phyloP scores from a whole-genome alignment of 2,329 filamentous ascomycete genomes.

The Dothideomycetes sp. region DNA sequence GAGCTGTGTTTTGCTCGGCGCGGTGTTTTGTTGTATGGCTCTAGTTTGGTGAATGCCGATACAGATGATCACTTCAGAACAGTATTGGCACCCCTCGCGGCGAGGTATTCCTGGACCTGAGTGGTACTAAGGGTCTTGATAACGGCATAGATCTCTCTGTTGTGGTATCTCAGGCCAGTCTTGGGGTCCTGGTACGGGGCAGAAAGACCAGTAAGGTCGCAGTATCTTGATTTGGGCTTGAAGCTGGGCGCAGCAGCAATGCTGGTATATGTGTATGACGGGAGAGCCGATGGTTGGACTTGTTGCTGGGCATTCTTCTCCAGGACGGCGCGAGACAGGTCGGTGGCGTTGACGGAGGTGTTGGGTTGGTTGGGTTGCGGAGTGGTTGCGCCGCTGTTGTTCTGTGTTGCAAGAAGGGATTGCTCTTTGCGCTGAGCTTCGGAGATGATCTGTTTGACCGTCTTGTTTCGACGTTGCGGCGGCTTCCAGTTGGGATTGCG shows the following conservation, averaged over 20 bases:
- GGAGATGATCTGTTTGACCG: slow-evolving; percentile 89
- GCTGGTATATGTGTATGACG: slow-evolving; percentile 77
- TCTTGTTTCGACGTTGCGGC: slow-evolving; percentile 94
- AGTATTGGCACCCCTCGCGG: slow-evolving; percentile 83
- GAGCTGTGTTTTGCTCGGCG: too few species aligned
- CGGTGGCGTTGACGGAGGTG: slow-evolving; percentile 64
- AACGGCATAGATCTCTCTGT: slow-evolving; percentile 80
- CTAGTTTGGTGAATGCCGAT: too few species aligned
- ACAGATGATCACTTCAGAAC: slow-evolving; percentile 63
- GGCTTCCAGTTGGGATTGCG: slow-evolving; percentile 86
- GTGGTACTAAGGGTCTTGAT: slow-evolving; percentile 73
- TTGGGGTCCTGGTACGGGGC: slow-evolving; percentile 92
- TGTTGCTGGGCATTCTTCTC: slow-evolving; percentile 58
- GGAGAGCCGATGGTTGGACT: slow-evolving; percentile 35
- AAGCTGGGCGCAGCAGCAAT: slow-evolving; percentile 90
- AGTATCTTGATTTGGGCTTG: slow-evolving; percentile 72
- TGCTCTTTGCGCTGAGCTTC: slow-evolving; percentile 83
- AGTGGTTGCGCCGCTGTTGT: slow-evolving; percentile 70
- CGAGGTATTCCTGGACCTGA: slow-evolving; percentile 77
- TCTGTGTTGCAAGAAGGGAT: slow-evolving; percentile 66
- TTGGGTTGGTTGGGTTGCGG: slow-evolving; percentile 36
- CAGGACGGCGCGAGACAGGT: slow-evolving; percentile 74
- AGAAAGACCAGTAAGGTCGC: slow-evolving; percentile 88
- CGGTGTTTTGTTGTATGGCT: too few species aligned
- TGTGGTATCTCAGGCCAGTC: slow-evolving; percentile 82